Evolutionary conservation across 257 asterid species (phyloP).

Genomic region (Nicotiana knightiana): DNA sequence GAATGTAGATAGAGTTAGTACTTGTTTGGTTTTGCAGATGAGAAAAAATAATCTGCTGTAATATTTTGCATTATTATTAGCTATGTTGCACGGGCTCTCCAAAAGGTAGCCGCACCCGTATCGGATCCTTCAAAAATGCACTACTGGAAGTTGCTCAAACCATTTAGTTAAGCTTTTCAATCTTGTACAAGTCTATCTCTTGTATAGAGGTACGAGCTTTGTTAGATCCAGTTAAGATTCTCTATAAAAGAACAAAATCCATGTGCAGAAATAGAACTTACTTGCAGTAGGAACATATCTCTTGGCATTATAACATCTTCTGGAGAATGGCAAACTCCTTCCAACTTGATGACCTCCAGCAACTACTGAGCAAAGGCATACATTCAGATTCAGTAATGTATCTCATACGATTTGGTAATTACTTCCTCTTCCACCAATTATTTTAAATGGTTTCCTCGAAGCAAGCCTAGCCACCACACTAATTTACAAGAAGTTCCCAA

Average conservation of each 20-base stretch:
- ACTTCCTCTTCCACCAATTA: neutral
- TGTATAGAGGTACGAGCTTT: neutral
- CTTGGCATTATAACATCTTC: constrained; percentile 69
- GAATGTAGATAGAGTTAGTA: constrained; percentile 3
- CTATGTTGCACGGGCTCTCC: no score
- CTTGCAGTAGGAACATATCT: constrained; percentile 80
- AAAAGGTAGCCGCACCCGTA: neutral
- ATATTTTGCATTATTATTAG: neutral
- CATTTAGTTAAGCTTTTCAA: neutral
- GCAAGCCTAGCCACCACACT: neutral
- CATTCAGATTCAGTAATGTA: neutral
- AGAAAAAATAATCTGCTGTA: neutral
- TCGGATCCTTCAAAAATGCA: no score
- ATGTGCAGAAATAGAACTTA: constrained; percentile 17
- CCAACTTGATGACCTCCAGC: constrained; percentile 85
- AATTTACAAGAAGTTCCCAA: neutral
- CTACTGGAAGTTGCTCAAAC: neutral
- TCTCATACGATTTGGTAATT: neutral
- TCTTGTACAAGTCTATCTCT: neutral
- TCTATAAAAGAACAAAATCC: neutral
- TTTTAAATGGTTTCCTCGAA: neutral
- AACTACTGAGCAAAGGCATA: constrained; percentile 32
- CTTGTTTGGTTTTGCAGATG: neutral
- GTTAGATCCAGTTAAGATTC: neutral
- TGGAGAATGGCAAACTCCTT: constrained; percentile 57